Evolutionary conservation across 106 monocot genomes (phyloP).

Genomic region (Dioscorea alata): DNA sequence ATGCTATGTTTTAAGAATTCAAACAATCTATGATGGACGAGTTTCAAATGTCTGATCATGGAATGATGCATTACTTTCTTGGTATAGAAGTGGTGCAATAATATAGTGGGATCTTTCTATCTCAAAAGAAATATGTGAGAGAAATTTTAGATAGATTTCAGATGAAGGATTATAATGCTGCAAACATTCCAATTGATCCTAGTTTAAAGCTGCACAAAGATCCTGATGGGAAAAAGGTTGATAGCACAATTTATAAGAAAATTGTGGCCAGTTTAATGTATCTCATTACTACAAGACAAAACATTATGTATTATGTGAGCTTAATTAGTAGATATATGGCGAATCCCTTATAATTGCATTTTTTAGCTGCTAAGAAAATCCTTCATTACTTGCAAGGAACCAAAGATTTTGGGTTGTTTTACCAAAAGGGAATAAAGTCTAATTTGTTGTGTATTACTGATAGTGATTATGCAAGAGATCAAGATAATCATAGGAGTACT

Average conservation of each 20-base stretch:
- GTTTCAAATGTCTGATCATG: constrained; percentile 8
- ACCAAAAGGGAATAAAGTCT: no score
- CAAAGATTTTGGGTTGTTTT: no score
- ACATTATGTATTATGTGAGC: constrained; percentile 15
- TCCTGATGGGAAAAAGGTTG: neutral
- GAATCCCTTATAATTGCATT: constrained; percentile 1
- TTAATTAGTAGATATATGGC: constrained; percentile 10
- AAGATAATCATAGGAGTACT: no score
- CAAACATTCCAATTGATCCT: neutral
- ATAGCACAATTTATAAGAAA: constrained; percentile 12
- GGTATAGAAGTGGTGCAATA: constrained; percentile 1
- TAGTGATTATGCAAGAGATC: no score
- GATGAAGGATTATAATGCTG: constrained; percentile 8
- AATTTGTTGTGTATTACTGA: no score
- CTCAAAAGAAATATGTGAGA: constrained; percentile 1
- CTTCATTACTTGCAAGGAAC: no score
- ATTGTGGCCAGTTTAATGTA: constrained; percentile 13
- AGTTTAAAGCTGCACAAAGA: neutral
- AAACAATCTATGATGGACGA: constrained; percentile 11
- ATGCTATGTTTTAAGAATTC: constrained; percentile 5
- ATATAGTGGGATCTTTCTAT: constrained; percentile 11
- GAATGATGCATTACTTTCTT: constrained; percentile 9
- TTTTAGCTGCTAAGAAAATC: constrained; percentile 2
- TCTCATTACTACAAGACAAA: constrained; percentile 10
- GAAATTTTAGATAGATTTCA: constrained; percentile 3